Evolutionary conservation across 176 grass and related monocot species (phyloP).

Genomic region (Neostapfia colusana): DNA sequence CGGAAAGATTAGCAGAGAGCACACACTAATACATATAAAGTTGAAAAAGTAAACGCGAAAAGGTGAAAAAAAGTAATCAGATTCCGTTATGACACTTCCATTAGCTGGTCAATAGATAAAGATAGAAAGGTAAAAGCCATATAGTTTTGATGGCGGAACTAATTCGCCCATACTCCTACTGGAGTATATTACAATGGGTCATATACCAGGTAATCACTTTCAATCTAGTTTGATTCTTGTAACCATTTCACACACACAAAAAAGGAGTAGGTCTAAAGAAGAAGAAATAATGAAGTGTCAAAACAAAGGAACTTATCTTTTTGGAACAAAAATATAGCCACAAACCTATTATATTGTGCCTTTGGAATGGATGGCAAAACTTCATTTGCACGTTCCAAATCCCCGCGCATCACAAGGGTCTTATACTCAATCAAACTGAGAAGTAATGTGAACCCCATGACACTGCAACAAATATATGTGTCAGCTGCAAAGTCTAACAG

Average conservation of each 20-base stretch:
- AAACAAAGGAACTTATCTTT: conserved; percentile 4
- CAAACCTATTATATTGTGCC: conserved; percentile 87
- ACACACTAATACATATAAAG: not conserved
- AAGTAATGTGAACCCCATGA: conserved; percentile 95
- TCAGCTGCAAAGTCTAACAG: conserved; percentile 46
- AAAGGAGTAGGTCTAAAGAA: not conserved
- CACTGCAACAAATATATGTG: conserved; percentile 59
- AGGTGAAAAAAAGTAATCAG: not conserved
- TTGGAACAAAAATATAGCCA: conserved; percentile 17
- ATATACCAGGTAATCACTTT: not conserved
- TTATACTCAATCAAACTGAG: conserved; percentile 99
- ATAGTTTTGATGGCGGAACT: not conserved
- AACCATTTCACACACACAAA: not conserved
- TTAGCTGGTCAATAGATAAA: not conserved
- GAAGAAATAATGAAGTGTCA: not conserved
- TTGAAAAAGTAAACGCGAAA: conserved; percentile 6
- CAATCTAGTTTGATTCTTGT: not conserved
- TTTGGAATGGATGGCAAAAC: conserved; percentile 90
- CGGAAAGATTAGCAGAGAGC: conserved; percentile 20
- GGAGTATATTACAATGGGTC: conserved; percentile 6
- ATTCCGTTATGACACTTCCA: conserved; percentile 1
- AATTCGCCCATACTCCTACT: not conserved
- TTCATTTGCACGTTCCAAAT: conserved; percentile 84
- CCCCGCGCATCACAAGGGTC: conserved; percentile 96
- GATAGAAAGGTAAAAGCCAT: not conserved